Evolutionary conservation across 371 early-diverging fungal species (phyloP), one percentile per base, ranked within the genome.

Genomic region (Thermomucor indicae-seudaticae): DNA sequence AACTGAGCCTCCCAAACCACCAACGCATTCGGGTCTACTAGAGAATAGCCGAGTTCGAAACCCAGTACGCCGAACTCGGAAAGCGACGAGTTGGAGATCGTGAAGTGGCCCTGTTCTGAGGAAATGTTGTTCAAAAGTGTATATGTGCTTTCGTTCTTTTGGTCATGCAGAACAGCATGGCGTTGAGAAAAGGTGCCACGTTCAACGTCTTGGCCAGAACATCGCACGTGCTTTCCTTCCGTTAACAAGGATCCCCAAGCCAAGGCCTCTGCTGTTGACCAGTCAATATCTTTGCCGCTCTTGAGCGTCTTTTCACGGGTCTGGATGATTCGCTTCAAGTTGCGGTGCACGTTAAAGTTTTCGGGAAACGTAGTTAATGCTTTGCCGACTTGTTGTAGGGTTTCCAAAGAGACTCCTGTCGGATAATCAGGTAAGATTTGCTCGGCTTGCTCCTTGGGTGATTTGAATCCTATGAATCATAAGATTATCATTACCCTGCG

Each of bases 161-260:
- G 97, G 70, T 95, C 93, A 81, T 93, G 92, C 55, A 96, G 79
- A 20, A 96, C 85, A 16, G 94, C 90, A 62, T 97, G 97, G 54
- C 98, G 90, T 58, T 98, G 98, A 45, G 95, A 95, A 80, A 98
- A 98, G 25, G 98, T 98, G 53, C 98, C 96, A 72, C 98, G 91
- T 69, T 95, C 98, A 37, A 93, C 93, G 83, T 98, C 98, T 70
- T 97, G 98, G 43, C 97, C 97, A 51, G 89, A 85, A 24, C 95
- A 70, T 28, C 97, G 89, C 45, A 96, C 90, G 53, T 94, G 93
- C 60, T 86, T 89, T 55, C 91, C 89, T 64, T 96, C 95, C 24
- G 85, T 57, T 52, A 96, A 81, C 42, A 97, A 81, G 3, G 91
- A 75, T 35, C 97, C 98, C 67, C 93, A 93, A 6, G 98, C 93